Conservation (phyloP, 192 early-diverging fungal species). For the Entomortierella chlamydospora region DNA sequence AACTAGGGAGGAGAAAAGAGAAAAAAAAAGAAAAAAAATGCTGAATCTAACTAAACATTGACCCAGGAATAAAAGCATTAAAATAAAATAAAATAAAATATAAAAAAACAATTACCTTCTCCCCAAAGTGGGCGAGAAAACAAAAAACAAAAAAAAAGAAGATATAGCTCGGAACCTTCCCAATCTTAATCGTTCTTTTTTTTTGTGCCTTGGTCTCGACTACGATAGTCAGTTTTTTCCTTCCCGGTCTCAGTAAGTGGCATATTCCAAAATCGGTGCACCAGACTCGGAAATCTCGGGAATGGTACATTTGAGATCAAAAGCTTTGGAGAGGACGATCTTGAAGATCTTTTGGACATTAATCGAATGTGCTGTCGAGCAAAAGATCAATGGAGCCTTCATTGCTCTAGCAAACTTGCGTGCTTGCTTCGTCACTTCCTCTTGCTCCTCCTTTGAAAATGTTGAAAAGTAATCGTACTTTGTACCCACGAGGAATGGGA, state of each 20-base stretch:
- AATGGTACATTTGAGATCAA: conserved; percentile 94
- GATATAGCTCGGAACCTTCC: too few species aligned
- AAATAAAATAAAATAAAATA: background rate
- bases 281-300: conserved; percentile 92
- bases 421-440: conserved; percentile 92
- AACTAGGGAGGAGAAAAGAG: too few species aligned
- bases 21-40: conserved; percentile 6
- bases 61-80: background rate
- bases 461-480: conserved; percentile 96
- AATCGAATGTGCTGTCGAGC: conserved; percentile 92
- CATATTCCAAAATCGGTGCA: conserved; percentile 91
- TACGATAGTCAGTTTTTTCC: background rate
- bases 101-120: background rate
- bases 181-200: background rate
- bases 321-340: conserved; percentile 92
- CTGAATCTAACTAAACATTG: background rate
- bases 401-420: conserved; percentile 92
- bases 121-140: background rate
- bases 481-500: conserved; percentile 95
- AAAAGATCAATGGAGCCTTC: conserved; percentile 94
- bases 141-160: too few species aligned
- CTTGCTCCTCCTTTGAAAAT: conserved; percentile 88
- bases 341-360: conserved; percentile 99
- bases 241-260: background rate
- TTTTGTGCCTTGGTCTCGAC: background rate